Evolutionary conservation across 2,329 filamentous ascomycete genomes (phyloP).

Genomic region (Harringtonia aguacate): DNA sequence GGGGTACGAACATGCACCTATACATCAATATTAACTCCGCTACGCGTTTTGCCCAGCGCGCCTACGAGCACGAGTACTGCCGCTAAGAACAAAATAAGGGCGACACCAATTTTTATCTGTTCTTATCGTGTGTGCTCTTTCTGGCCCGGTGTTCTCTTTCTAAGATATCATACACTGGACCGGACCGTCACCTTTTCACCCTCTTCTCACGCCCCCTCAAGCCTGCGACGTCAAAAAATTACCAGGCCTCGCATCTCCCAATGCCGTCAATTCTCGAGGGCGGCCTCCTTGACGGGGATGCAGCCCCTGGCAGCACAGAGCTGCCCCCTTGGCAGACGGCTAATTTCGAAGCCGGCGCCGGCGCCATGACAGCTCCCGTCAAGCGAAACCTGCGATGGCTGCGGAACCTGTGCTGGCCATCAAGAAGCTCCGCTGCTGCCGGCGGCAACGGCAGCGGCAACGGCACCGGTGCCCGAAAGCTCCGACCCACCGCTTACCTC

Average conservation of each 20-base stretch:
- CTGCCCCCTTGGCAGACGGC: conserved; percentile 3
- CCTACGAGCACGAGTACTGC: too few relatives aligned
- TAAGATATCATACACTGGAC: too few relatives aligned
- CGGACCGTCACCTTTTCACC: too few relatives aligned
- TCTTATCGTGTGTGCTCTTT: too few relatives aligned
- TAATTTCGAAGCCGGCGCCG: background rate
- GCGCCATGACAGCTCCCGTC: background rate
- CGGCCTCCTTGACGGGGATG: conserved; percentile 5
- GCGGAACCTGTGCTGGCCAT: conserved; percentile 14
- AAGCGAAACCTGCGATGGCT: conserved; percentile 14
- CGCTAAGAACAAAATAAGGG: too few relatives aligned
- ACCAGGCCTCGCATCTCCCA: background rate
- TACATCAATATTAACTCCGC: too few relatives aligned
- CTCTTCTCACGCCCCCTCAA: too few relatives aligned
- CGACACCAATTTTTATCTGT: too few relatives aligned
- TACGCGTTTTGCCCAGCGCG: too few relatives aligned
- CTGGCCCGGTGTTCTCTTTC: too few relatives aligned
- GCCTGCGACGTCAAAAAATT: too few relatives aligned
- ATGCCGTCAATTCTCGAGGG: conserved; percentile 1
- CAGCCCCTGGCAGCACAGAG: background rate
- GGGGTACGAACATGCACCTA: too few relatives aligned
- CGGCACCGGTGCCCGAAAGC: conserved; percentile 22
- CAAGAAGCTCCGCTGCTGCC: background rate
- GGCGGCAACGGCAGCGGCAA: background rate
- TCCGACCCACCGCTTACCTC: conserved; percentile 46